These are phyloP conservation scores for Penicillium verhagenii DNA, from an alignment of 495 filamentous ascomycete species.

Conservation along the genomic window DNA sequence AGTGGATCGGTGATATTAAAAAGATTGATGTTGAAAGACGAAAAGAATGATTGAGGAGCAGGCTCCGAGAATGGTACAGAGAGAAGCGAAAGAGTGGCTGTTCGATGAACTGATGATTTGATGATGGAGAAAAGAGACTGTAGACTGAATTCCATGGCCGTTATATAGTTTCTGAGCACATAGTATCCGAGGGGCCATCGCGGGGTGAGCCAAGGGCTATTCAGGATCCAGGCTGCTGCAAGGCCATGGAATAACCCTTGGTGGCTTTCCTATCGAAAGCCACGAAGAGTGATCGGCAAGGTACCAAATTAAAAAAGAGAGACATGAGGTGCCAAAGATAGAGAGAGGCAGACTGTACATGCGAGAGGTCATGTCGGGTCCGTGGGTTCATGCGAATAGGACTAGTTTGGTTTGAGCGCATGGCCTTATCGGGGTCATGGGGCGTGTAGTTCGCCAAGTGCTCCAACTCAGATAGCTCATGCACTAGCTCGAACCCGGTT, in stretches of 20 bases:
- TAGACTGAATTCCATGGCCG: constrained; percentile 14
- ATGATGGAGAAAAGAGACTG: constrained; percentile 17
- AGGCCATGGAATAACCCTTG: constrained; percentile 26
- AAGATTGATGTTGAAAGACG: constrained; percentile 14
- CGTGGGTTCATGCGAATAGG: constrained; percentile 1
- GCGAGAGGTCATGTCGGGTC: constrained; percentile 12
- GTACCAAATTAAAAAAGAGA: constrained; percentile 10
- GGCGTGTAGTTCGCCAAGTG: not conserved
- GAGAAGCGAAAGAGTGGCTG: constrained; percentile 22
- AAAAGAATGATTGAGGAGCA: constrained; percentile 17
- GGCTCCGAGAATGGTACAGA: constrained; percentile 12
- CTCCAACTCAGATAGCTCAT: constrained; percentile 19
- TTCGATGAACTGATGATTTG: constrained; percentile 19
- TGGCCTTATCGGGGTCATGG: constrained; percentile 1
- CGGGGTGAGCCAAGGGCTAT: constrained; percentile 21
- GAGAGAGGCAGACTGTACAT: not conserved
- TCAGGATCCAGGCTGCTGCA: constrained; percentile 25
- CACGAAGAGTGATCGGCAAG: constrained; percentile 30
- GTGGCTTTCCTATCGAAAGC: constrained; percentile 16
- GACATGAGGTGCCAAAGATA: constrained; percentile 6
- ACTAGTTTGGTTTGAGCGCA: constrained; percentile 2
- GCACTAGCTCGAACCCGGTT: constrained; percentile 17
- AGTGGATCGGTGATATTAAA: constrained; percentile 9
- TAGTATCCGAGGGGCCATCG: constrained; percentile 10
- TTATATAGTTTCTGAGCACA: constrained; percentile 25